Conservation (phyloP, 1,284 basidiomycete species). For the Ganoderma multipileum region DNA sequence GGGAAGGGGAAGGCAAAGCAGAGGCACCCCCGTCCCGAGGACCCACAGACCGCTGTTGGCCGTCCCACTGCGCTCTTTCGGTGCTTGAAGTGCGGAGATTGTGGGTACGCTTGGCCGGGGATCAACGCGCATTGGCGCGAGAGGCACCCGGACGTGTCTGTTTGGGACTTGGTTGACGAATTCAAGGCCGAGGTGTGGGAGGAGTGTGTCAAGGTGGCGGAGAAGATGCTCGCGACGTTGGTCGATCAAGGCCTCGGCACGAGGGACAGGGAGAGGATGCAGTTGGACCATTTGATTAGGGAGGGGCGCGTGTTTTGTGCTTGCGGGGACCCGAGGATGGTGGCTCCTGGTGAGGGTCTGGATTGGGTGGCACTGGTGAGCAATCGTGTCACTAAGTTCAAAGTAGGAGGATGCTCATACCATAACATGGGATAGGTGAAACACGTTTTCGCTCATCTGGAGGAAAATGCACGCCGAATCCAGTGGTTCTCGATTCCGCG, state of each 20-base stretch:
- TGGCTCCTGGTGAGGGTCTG: not conserved
- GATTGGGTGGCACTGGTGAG: conserved; percentile 17
- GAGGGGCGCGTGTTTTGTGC: conserved; percentile 15
- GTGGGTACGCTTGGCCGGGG: not conserved
- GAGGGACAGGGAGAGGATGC: not conserved
- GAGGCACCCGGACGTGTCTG: not conserved
- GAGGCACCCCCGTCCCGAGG: no score
- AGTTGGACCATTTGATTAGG: not conserved
- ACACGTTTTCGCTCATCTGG: not conserved
- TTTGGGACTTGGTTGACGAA: not conserved
- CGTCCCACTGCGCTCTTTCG: no score
- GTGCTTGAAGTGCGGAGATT: no score
- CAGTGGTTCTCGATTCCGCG: no score
- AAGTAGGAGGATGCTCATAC: not conserved
- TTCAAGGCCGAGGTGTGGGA: not conserved
- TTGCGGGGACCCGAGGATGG: conserved; percentile 17
- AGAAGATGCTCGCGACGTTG: not conserved
- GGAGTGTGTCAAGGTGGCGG: not conserved
- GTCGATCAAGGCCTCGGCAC: not conserved
- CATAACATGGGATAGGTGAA: not conserved
- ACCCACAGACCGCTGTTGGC: no score
- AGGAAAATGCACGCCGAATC: not conserved
- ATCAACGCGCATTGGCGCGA: conserved; percentile 13
- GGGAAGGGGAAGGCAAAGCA: no score
- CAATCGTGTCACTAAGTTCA: not conserved